Base-by-base conservation (phyloP, 257 asterid genomes). In the Solanum neorickii region DNA sequence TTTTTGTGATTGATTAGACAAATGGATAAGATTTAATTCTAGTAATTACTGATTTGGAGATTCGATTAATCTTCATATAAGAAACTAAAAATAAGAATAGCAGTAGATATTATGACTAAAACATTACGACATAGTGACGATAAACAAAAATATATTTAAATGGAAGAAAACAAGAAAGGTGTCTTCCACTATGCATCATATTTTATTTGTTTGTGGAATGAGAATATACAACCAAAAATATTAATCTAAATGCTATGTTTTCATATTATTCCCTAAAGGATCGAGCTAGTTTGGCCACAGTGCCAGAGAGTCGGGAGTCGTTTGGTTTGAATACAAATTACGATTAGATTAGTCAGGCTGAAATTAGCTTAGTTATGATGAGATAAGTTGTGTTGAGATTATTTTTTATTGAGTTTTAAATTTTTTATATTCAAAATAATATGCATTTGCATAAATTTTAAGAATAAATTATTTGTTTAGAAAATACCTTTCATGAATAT, bases 81-180 rank as follows among this genome's bases (percentile, higher is more conserved):
- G 68, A 15, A 15, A 29, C 11, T 47, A 80, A 47, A 70, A 42
- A 74, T 49, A 41, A 33, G 82, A 33, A 12, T 13, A 72, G 73
- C 84, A 18, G n/a, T 56, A 86, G 59, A 41, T 39, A 72, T 72
- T 16, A 49, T 86, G 88, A 86, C 59, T 29, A 47, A 73, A 86
- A 35, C 83, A 86, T 86, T 49, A 70, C 87, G 69, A 52, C 42
- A 33, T 25, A 33, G 83, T 86, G 88, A 73, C 83, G 87, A 70
- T 75, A 41, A 35, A n/a, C 44, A 49, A 41, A 73, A 47, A 41
- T 85, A 42, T 37, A 46, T 39, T 68, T 70, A 31, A 31, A 70
- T 86, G 73, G 87, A 59, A 13, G 27, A 86, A 70, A 86, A 86
- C 73, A 49, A 70, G 83, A 73, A 86, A 73, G 88, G 69, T 86